Evolutionary conservation across 768 basidiomycete species (phyloP).

Genomic region (Udeniomyces megalosporus): DNA sequence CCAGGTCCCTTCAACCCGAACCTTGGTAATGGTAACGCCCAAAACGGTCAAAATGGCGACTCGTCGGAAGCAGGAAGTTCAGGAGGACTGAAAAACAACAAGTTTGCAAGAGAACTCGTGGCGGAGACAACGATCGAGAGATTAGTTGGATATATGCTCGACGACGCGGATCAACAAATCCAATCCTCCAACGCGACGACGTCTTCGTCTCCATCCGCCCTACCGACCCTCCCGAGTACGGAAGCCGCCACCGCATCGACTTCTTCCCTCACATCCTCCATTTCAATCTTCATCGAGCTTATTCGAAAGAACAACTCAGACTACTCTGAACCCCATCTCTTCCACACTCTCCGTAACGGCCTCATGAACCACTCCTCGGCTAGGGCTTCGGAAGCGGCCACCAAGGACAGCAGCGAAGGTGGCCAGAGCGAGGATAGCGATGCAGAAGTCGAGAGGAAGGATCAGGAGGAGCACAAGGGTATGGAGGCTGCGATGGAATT

Average conservation of each 20-base stretch:
- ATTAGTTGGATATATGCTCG: conserved; percentile 59
- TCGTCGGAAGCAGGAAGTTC: neutral
- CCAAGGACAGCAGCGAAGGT: conserved; percentile 5
- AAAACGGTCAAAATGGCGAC: conserved; percentile 42
- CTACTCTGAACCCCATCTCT: conserved; percentile 92
- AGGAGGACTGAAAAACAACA: conserved; percentile 37
- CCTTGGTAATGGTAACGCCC: conserved; percentile 38
- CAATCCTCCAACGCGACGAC: neutral
- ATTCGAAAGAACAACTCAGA: conserved; percentile 84
- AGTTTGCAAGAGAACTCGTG: conserved; percentile 76
- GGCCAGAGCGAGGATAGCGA: conserved; percentile 17
- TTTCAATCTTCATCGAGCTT: conserved; percentile 69
- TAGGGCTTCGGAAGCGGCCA: neutral
- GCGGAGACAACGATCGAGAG: conserved; percentile 50
- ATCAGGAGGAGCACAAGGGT: conserved; percentile 4
- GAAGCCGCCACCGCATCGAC: conserved; percentile 22
- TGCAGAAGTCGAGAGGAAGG: conserved; percentile 18
- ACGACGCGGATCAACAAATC: conserved; percentile 22
- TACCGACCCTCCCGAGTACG: conserved; percentile 22
- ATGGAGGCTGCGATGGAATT: conserved; percentile 25
- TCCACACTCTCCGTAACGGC: conserved; percentile 80
- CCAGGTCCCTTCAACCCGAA: conserved; percentile 56
- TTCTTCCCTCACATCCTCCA: conserved; percentile 71
- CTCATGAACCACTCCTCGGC: conserved; percentile 44
- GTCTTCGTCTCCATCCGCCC: conserved; percentile 19